Evolutionary conservation across 768 basidiomycete genomes (phyloP).

Genomic region (Tubosaeta brunneosetosa): DNA sequence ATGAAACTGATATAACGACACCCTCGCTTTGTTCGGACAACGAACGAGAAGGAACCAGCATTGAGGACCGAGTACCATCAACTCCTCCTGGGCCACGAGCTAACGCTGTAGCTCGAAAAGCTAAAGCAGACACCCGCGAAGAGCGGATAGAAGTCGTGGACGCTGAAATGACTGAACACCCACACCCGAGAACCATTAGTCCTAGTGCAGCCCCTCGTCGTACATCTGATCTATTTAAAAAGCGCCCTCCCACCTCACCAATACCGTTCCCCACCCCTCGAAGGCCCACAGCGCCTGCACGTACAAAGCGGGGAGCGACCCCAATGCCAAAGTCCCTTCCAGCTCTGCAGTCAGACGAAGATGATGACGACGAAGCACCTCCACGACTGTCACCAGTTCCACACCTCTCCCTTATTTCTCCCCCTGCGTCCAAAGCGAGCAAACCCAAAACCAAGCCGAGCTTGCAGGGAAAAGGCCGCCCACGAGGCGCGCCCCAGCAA

Average conservation of each 20-base stretch:
- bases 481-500: constrained; percentile 5
- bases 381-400: constrained; percentile 11
- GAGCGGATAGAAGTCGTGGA: constrained; percentile 32
- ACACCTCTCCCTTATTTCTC: constrained; percentile 24
- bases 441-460: constrained; percentile 15
- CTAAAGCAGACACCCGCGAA: neutral
- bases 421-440: constrained; percentile 6
- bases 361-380: constrained; percentile 22
- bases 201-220: constrained; percentile 11
- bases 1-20: constrained; percentile 45
- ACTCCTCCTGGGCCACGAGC: constrained; percentile 45
- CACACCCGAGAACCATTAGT: constrained; percentile 9
- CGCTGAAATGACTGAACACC: constrained; percentile 32
- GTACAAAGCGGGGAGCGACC: constrained; percentile 36
- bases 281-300: constrained; percentile 54
- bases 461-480: constrained; percentile 16
- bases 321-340: constrained; percentile 22
- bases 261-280: constrained; percentile 50
- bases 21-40: constrained; percentile 77
- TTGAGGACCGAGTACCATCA: constrained; percentile 44
- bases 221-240: constrained; percentile 45
- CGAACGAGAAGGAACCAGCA: constrained; percentile 46
- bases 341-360: constrained; percentile 17
- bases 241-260: constrained; percentile 61
- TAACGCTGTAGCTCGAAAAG: neutral